Evolutionary conservation across 2,329 filamentous ascomycete genomes (phyloP).

Genomic region (Rutstroemia sp.): DNA sequence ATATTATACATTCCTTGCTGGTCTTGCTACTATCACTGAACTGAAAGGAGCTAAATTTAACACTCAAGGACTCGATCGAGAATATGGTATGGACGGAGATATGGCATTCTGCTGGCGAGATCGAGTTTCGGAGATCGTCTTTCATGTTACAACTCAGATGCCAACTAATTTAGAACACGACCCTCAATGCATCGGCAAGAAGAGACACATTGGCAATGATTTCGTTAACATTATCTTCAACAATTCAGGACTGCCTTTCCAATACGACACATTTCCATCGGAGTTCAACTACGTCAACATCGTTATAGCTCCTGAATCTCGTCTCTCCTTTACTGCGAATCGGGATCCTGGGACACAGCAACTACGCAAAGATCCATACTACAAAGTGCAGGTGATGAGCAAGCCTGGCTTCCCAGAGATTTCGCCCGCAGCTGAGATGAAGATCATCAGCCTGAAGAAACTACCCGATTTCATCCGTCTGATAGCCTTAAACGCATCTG

Average conservation of each 20-base stretch:
- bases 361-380: slow-evolving; percentile 49
- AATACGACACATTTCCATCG: slow-evolving; percentile 85
- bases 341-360: slow-evolving; percentile 35
- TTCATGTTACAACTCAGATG: slow-evolving; percentile 97
- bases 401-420: slow-evolving; percentile 86
- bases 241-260: slow-evolving; percentile 82
- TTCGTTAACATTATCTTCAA: slow-evolving; percentile 99
- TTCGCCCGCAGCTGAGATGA: slow-evolving; percentile 80
- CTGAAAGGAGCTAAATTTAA: slow-evolving; percentile 84
- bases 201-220: slow-evolving; percentile 93
- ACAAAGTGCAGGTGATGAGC: slow-evolving; percentile 83
- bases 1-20: slow-evolving; percentile 77
- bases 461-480: slow-evolving; percentile 82
- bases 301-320: slow-evolving; percentile 82
- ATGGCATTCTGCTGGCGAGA: slow-evolving; percentile 93
- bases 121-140: slow-evolving; percentile 88
- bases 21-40: slow-evolving; percentile 72
- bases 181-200: slow-evolving; percentile 73
- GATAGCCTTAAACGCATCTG: slow-evolving; percentile 84
- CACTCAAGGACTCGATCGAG: slow-evolving; percentile 79
- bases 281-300: slow-evolving; percentile 98
- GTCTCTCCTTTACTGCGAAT: slow-evolving; percentile 65
- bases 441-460: slow-evolving; percentile 77
- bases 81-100: slow-evolving; percentile 72
- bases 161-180: slow-evolving; percentile 76